Conservation (phyloP, 2,329 filamentous ascomycete species). For the Magnaporthiopsis poae region DNA sequence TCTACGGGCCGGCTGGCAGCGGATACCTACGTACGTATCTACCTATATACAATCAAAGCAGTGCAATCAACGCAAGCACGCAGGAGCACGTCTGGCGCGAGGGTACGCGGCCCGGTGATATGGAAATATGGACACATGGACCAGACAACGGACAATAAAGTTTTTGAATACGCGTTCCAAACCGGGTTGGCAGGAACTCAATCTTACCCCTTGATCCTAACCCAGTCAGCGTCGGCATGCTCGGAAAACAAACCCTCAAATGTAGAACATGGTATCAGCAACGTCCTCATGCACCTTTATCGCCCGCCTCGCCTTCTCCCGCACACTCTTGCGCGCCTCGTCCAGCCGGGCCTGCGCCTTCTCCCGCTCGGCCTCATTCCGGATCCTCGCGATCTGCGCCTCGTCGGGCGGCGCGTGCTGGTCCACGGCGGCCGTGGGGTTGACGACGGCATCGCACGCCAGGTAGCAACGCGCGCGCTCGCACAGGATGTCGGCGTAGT, state of each 20-base stretch:
- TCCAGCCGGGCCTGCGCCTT: not conserved
- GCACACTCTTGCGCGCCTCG: not conserved
- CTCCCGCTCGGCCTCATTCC: not conserved
- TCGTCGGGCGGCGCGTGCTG: conserved; percentile 15
- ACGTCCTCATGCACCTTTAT: conserved; percentile 6
- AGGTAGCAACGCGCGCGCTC: conserved; percentile 69
- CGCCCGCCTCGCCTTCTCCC: not conserved
- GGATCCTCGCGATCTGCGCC: conserved; percentile 1
- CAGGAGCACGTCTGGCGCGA: too few relatives aligned
- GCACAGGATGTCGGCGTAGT: conserved; percentile 81
- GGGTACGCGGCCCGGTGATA: too few relatives aligned
- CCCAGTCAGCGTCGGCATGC: too few relatives aligned
- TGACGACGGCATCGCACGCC: conserved; percentile 45
- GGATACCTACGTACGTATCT: too few relatives aligned
- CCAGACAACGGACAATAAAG: too few relatives aligned
- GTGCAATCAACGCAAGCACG: too few relatives aligned
- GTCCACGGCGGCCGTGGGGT: not conserved
- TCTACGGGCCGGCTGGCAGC: too few relatives aligned
- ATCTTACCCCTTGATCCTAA: too few relatives aligned
- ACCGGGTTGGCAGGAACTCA: too few relatives aligned
- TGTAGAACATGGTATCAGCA: conserved; percentile 13
- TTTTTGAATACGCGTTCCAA: too few relatives aligned
- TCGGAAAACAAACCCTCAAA: conserved; percentile 3
- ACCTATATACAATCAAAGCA: too few relatives aligned
- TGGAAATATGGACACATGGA: too few relatives aligned